Conservation (phyloP, 148 eudicot species). For the Rhododendron kiyosumense region DNA sequence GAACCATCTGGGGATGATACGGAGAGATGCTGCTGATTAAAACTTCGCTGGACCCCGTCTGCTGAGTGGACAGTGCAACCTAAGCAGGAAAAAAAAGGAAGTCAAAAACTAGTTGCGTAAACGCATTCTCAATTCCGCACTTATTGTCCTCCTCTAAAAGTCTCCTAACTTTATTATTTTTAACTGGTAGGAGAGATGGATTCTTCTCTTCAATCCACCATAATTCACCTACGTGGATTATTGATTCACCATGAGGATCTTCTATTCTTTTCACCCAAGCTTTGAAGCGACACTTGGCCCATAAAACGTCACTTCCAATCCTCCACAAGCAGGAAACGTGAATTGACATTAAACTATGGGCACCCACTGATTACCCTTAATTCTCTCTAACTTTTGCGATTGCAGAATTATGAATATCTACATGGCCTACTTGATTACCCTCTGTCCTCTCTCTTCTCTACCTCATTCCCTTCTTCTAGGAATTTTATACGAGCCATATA, state of each 20-base stretch:
- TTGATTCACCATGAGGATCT: background rate
- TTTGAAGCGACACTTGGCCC: background rate
- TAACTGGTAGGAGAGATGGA: background rate
- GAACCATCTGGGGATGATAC: background rate
- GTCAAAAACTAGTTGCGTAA: background rate
- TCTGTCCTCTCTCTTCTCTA: background rate
- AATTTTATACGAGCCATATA: no score
- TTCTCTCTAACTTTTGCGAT: background rate
- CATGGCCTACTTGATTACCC: background rate
- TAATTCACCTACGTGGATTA: background rate
- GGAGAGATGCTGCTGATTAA: background rate
- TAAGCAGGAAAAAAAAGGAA: background rate
- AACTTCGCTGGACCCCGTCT: background rate
- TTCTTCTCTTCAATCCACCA: background rate
- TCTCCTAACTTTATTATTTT: background rate
- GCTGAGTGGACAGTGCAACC: background rate
- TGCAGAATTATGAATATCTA: background rate
- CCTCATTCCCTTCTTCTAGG: background rate
- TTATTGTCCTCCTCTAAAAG: background rate
- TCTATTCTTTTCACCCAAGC: background rate
- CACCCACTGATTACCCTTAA: background rate
- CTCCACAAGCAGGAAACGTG: background rate
- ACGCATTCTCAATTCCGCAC: background rate
- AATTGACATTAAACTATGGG: background rate
- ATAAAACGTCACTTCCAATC: background rate